These are phyloP conservation scores for Pseudogymnoascus sp. DNA, from an alignment of 2,329 filamentous ascomycete species.

Conservation along the genomic window DNA sequence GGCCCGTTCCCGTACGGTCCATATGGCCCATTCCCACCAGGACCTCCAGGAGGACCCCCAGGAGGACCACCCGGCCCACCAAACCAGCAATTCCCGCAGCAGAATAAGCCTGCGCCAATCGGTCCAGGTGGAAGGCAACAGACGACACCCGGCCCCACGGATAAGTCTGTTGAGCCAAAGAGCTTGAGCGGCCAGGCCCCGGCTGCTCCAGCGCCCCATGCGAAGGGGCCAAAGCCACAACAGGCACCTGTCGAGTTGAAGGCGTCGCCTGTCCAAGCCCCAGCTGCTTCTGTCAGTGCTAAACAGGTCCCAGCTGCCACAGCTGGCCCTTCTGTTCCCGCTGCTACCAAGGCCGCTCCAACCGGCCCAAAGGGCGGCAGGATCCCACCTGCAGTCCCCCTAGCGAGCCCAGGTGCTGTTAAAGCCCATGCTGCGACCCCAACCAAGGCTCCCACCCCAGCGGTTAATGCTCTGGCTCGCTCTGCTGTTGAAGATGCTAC, in stretches of 20 bases:
- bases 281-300: constrained; percentile 14
- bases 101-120: constrained; percentile 41
- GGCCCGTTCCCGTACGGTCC: constrained; percentile 43
- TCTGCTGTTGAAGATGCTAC: constrained; percentile 58
- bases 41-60: constrained; percentile 30
- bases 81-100: constrained; percentile 26
- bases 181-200: constrained; percentile 37
- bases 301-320: constrained; percentile 11
- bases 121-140: constrained; percentile 43
- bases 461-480: constrained; percentile 21
- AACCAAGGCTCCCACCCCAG: neutral
- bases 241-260: constrained; percentile 49
- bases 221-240: constrained; percentile 55
- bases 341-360: constrained; percentile 25
- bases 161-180: constrained; percentile 49
- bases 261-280: constrained; percentile 35
- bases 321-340: constrained; percentile 11
- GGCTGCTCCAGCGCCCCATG: constrained; percentile 28
- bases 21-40: constrained; percentile 55
- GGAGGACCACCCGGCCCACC: constrained; percentile 5
- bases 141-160: constrained; percentile 33
- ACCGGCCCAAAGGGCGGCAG: constrained; percentile 41
- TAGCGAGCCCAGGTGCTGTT: constrained; percentile 41
- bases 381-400: constrained; percentile 59
- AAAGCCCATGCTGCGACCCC: constrained; percentile 31